These are phyloP conservation scores for Iris pallida DNA, from an alignment of 116 monocot genomes.

Conservation along the genomic window DNA sequence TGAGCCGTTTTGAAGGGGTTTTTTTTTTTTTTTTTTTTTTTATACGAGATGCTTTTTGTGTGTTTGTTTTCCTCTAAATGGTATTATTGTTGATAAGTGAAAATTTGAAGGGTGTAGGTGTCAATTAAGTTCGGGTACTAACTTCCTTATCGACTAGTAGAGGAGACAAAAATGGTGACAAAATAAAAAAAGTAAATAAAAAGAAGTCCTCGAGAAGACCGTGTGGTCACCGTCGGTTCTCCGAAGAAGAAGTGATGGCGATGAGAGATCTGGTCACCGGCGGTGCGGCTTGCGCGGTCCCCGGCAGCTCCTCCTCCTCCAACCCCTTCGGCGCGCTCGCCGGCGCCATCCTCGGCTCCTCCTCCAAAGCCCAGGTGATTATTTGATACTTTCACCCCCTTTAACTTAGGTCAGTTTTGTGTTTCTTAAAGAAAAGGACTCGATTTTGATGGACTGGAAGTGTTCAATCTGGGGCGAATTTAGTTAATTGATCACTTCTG, in stretches of 20 bases:
- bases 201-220: no score
- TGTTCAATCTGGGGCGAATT: background rate
- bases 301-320: slow-evolving; percentile 51
- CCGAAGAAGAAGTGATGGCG: slow-evolving; percentile 39
- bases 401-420: background rate
- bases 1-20: no score
- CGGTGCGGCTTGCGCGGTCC: slow-evolving; percentile 62
- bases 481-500: background rate
- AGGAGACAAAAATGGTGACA: no score
- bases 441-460: background rate
- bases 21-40: no score
- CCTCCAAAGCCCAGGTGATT: slow-evolving; percentile 47
- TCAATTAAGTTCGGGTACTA: no score
- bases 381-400: slow-evolving; percentile 3
- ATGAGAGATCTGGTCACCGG: slow-evolving; percentile 76
- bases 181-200: no score
- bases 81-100: no score
- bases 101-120: no score
- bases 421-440: background rate
- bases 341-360: slow-evolving; percentile 43
- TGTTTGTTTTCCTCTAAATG: no score
- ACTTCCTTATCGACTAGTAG: no score
- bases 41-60: no score
- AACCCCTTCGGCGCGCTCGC: slow-evolving; percentile 65
- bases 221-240: slow-evolving; percentile 2